Evolutionary conservation across 345 rosid genomes (phyloP), one percentile per base, ranked within the genome.

Genomic region (Hibiscus mutabilis): DNA sequence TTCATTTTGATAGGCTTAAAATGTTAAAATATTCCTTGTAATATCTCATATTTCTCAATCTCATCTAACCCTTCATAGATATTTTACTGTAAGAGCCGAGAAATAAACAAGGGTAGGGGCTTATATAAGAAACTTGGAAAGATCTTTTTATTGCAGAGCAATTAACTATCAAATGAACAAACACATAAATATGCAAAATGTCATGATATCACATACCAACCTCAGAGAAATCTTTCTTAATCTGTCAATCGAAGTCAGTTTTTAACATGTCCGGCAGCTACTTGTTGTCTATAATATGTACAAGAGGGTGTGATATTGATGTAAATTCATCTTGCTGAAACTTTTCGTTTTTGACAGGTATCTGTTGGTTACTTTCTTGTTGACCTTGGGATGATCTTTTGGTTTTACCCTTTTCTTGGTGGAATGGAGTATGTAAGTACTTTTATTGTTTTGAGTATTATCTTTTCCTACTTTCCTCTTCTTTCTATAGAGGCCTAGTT

Each of bases 371-470:
- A 86, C 80, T 86, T 86, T 74, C 64, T 82, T 55, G 75, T 80
- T 44, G 90, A 86, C 72, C 80, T 86, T 42, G 84, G 60, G 35
- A 86, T 86, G 90, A 86, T 86, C 57, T 56, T 84, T 71, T 84
- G 90, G 90, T 81, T 79, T 80, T 84, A 81, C 77, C 90, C 90
- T 71, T 81, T 82, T 73, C 79, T 86, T 2, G 90, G 90, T 59
- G 90, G 88, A 37, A 35, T 79, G 84, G 90, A 86, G 71, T 86
- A 82, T 78, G 90, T 83, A 78, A 84, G 88, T 79, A 25, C 3
- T 21, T 55, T 44, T 6, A 37, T 35, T 24, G 21, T 40, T 40
- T 55, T 40, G 7, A 51, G 19, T 33, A 46, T 47, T 6, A 29
- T 72, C 10, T 60, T 60, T 1, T 7, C 51, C 62, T 7, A 27